Base-by-base conservation (phyloP, 148 eudicot genomes). In the Camellia sinensis region DNA sequence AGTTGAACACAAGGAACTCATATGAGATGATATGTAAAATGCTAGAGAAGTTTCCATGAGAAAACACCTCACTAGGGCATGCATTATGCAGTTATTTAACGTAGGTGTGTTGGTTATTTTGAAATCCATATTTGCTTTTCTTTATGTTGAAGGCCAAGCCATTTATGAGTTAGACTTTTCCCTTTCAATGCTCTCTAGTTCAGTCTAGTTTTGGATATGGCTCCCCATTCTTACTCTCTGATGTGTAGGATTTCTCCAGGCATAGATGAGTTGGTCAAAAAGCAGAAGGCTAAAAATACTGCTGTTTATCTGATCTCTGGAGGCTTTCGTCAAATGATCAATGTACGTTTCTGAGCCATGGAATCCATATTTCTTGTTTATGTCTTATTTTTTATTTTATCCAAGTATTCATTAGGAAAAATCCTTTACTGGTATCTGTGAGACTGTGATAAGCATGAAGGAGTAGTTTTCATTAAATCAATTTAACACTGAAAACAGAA, bases 241-340 rank as follows among this genome's bases (percentile, higher is more conserved):
- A 78, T 79, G 14, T 83, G 83, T 87, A 95, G 99, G 82, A 88
- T 95, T 82, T 93, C 99, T 83, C 97, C 99, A 59, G 99, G 99
- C 76, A 90, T 95, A 75, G 88, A 89, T 84, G 89, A 87, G 73
- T 89, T 95, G 89, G 88, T 95, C 59, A 90, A 87, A 83, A 92
- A 89, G 86, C 89, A 92, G 73, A 93, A 89, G 91, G 89, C 86
- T 64, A 91, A 80, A 73, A 83, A 82, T 52, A 86, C 78, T 37
- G 87, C 69, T 46, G 95, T 95, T 75, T 95, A 89, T 91, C 83
- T 95, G 44, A 89, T 95, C 72, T 95, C 99, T 77, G 99, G 99
- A 82, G 99, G 99, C 68, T 95, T 95, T 82, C 97, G 99, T 65
- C 99, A 95, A 83, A 95, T 95, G 99, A 95, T 93, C 76, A 90